Evolutionary conservation across 345 rosid species (phyloP).

Genomic region (Eucalyptus pauciflora): DNA sequence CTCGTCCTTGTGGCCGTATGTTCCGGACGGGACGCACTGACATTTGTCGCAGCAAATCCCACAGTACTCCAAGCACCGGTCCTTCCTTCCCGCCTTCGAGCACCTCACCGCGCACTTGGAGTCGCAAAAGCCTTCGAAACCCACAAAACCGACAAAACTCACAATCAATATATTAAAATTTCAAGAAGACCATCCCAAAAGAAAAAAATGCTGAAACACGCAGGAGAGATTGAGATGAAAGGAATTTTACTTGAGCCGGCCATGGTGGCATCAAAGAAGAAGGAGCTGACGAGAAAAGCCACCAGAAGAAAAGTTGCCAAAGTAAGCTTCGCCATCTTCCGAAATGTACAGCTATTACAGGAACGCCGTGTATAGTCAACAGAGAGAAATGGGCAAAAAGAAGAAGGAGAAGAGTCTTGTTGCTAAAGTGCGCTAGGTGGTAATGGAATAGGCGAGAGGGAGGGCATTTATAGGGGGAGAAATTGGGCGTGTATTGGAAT

Average conservation of each 20-base stretch:
- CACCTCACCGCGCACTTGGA: slow-evolving; percentile 46
- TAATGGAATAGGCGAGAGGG: not conserved
- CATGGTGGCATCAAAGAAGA: not conserved
- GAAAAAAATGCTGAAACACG: not conserved
- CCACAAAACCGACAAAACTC: not conserved
- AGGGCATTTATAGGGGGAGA: not conserved
- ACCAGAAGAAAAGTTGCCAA: not conserved
- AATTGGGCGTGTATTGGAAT: not conserved
- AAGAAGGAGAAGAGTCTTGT: not conserved
- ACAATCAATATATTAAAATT: not conserved
- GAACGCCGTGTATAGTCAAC: not conserved
- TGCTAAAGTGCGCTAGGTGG: not conserved
- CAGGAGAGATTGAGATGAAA: not conserved
- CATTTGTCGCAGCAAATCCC: slow-evolving; percentile 59
- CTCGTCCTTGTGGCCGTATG: slow-evolving; percentile 50
- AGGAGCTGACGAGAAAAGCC: not conserved
- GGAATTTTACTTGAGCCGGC: not conserved
- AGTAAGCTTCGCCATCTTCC: not conserved
- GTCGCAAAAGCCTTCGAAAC: slow-evolving; percentile 8
- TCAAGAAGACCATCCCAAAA: not conserved
- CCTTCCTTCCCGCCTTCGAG: slow-evolving; percentile 31
- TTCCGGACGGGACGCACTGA: slow-evolving; percentile 74
- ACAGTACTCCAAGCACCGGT: slow-evolving; percentile 67
- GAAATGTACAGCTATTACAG: not conserved
- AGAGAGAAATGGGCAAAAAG: not conserved